Evolutionary conservation across 345 rosid genomes (phyloP).

Genomic region (Brassica juncea): DNA sequence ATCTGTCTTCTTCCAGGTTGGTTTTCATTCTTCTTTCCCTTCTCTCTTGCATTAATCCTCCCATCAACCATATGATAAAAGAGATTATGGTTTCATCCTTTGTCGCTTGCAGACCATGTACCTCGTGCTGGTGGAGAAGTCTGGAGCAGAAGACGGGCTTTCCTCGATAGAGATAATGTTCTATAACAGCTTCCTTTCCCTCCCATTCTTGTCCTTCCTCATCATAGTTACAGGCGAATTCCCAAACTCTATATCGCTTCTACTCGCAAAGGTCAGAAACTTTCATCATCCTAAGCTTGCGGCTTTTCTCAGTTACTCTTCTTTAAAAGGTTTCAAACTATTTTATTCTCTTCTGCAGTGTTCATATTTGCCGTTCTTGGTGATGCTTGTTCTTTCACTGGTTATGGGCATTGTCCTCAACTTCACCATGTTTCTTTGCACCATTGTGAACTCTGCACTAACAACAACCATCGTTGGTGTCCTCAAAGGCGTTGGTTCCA

Average conservation of each 20-base stretch:
- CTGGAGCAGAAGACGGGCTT: slow-evolving; percentile 96
- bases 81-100: not conserved
- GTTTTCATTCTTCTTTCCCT: slow-evolving; percentile 7
- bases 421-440: slow-evolving; percentile 96
- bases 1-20: slow-evolving; percentile 91
- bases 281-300: not conserved
- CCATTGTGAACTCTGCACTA: slow-evolving; percentile 93
- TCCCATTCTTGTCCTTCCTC: slow-evolving; percentile 77
- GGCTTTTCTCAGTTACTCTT: slow-evolving; percentile 11
- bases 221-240: slow-evolving; percentile 83
- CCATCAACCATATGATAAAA: not conserved
- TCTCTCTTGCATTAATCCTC: not conserved
- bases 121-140: slow-evolving; percentile 92
- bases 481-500: slow-evolving; percentile 95
- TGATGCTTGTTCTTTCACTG: slow-evolving; percentile 67
- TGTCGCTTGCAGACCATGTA: slow-evolving; percentile 79
- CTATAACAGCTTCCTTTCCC: slow-evolving; percentile 90
- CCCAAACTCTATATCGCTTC: slow-evolving; percentile 69
- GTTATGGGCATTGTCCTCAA: slow-evolving; percentile 94
- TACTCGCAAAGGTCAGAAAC: slow-evolving; percentile 81
- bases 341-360: slow-evolving; percentile 51
- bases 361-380: slow-evolving; percentile 68
- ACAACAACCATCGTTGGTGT: slow-evolving; percentile 98
- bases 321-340: not conserved
- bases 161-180: slow-evolving; percentile 93